Evolutionary conservation across 768 basidiomycete genomes (phyloP), one percentile per base, ranked within the genome.

Genomic region (Tulasnella sp.): DNA sequence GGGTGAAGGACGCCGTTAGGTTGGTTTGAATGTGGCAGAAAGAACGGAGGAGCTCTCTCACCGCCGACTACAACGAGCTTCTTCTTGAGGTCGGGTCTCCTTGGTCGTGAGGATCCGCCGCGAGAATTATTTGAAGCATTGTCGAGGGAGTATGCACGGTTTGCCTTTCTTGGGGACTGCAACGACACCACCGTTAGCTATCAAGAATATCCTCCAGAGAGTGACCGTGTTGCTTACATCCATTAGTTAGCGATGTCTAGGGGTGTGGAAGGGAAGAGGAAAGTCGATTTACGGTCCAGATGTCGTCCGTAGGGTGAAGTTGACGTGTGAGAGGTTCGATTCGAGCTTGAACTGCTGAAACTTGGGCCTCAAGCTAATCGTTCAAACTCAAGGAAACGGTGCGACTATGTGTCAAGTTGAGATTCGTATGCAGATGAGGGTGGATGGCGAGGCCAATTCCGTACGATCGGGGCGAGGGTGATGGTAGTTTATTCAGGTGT

Each of bases 21-120:
- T 11, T 31, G 25, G 52, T 22, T 58, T 49, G 25, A 37, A 67
- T 22, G 42, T 25, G 69, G 45, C 29, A 12, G 1, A 71, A n/a
- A 68, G 58, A 58, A 39, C 7, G 17, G 17, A n/a, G 17, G 14
- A 25, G 37, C 37, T 22, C 7, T 7, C 45, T n/a, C 19, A 79
- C 78, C 38, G 25, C 78, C 78, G 6, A 80, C 80, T 67, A 95
- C 93, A 72, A 95, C 93, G 54, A 95, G 88, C 82, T 95, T 95
- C 80, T 89, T 89, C 85, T 95, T 95, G 78, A 91, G 81, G 81
- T 94, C 93, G 76, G 93, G 93, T 81, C 91, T 76, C 67, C 77
- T 37, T 17, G 78, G 75, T 36, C 75, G 67, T 76, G 64, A 70
- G 5, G 75, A 38, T 12, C 75, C 75, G 64, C 54, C 72, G 37